Conservation (phyloP, 2,329 filamentous ascomycete genomes). For the Elsinoe perseae region DNA sequence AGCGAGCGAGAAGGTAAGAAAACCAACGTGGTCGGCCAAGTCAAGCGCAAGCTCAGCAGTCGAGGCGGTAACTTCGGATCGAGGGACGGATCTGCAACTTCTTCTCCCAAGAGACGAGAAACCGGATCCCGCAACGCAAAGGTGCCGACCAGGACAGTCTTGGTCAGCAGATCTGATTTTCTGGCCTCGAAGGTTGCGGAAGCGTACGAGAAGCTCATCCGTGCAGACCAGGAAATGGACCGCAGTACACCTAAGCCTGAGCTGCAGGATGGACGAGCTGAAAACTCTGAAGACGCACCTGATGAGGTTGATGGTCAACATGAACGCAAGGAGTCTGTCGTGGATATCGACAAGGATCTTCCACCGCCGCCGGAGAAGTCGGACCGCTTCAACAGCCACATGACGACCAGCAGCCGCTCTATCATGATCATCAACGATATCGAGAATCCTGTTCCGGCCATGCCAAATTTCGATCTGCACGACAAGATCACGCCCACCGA, state of each 20-base stretch:
- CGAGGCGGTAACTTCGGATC: neutral
- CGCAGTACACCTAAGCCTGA: neutral
- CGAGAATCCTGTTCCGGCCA: constrained; percentile 30
- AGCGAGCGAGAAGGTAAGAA: constrained; percentile 10
- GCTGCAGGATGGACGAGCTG: neutral
- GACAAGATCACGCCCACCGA: constrained; percentile 8
- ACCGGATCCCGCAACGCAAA: neutral
- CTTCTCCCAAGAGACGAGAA: constrained; percentile 1
- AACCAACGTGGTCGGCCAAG: constrained; percentile 6
- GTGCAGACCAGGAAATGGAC: neutral
- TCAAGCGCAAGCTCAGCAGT: constrained; percentile 13
- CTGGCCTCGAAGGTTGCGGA: constrained; percentile 8
- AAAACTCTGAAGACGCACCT: neutral
- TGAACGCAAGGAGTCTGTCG: constrained; percentile 67
- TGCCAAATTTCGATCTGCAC: constrained; percentile 15
- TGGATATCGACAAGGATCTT: constrained; percentile 18
- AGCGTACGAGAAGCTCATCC: constrained; percentile 13
- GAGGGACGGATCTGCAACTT: constrained; percentile 1
- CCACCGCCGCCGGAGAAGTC: constrained; percentile 25
- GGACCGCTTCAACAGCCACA: constrained; percentile 40
- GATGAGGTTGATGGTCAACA: constrained; percentile 34
- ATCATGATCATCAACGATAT: constrained; percentile 77
- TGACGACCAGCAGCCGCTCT: constrained; percentile 78
- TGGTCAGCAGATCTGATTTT: constrained; percentile 11
- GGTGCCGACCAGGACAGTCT: neutral